Conservation (phyloP, 208 protist species). For the Leishmania amazonensis region DNA sequence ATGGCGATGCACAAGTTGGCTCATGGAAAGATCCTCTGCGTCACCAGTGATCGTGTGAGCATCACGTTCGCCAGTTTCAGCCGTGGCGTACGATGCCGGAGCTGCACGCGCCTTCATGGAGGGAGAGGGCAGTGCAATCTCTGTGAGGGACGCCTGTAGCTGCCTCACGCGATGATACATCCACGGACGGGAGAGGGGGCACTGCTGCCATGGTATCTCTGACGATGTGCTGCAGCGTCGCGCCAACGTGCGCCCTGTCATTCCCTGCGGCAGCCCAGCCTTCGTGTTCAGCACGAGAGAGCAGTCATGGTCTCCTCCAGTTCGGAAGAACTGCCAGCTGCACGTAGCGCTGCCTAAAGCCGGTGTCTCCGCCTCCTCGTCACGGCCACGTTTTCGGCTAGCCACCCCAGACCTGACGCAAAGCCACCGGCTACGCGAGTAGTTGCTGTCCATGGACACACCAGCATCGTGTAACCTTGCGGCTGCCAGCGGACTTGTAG, state of each 20-base stretch:
- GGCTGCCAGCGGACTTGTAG: not conserved
- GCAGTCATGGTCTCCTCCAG: not conserved
- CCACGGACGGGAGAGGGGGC: slow-evolving; percentile 62
- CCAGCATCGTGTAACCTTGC: not conserved
- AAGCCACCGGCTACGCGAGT: slow-evolving; percentile 39
- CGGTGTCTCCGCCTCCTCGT: not conserved
- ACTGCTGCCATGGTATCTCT: slow-evolving; percentile 24
- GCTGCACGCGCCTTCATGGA: not conserved
- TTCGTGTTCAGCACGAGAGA: slow-evolving; percentile 71
- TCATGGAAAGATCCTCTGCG: slow-evolving; percentile 5
- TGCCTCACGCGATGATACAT: slow-evolving; percentile 36
- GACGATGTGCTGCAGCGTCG: not conserved
- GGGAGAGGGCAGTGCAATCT: not conserved
- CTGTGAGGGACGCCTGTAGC: not conserved
- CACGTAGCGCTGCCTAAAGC: not conserved
- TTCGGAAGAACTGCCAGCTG: not conserved
- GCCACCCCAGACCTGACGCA: not conserved
- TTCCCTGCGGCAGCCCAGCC: slow-evolving; percentile 66
- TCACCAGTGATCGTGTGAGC: not conserved
- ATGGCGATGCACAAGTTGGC: not conserved
- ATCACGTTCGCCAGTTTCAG: not conserved
- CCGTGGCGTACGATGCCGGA: not conserved
- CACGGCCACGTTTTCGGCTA: slow-evolving; percentile 6
- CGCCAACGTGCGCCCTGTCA: slow-evolving; percentile 24
- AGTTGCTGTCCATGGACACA: slow-evolving; percentile 24